These are phyloP conservation scores for Geosmithia putterillii DNA, from an alignment of 2,329 filamentous ascomycete species.

Conservation along the genomic window DNA sequence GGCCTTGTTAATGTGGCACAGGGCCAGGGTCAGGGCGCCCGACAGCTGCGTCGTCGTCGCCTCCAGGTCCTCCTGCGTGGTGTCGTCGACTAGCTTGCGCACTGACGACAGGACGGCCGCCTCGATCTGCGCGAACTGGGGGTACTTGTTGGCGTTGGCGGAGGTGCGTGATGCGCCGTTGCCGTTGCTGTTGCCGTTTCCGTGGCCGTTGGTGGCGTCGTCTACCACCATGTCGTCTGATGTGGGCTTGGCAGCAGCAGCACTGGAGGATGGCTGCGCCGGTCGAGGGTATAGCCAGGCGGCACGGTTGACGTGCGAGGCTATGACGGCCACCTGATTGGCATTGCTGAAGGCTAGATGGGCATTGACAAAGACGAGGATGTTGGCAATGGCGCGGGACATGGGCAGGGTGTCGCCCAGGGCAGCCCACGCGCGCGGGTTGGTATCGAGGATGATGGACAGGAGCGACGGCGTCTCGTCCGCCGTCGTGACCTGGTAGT, in stretches of 20 bases:
- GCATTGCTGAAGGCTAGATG: constrained; percentile 89
- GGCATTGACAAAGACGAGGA: constrained; percentile 93
- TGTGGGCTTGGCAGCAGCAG: constrained; percentile 4
- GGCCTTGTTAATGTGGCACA: constrained; percentile 82
- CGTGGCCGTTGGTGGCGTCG: neutral
- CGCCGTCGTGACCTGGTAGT: constrained; percentile 42
- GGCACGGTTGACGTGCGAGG: constrained; percentile 76
- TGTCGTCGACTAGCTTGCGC: constrained; percentile 57
- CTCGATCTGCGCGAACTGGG: constrained; percentile 81
- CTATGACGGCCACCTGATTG: constrained; percentile 86
- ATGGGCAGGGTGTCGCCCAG: constrained; percentile 65
- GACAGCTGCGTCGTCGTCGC: constrained; percentile 78
- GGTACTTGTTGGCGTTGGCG: constrained; percentile 90
- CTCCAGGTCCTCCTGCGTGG: constrained; percentile 51
- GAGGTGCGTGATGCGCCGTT: constrained; percentile 14
- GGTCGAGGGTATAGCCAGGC: constrained; percentile 74
- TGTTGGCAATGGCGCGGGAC: constrained; percentile 70
- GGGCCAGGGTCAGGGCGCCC: constrained; percentile 78
- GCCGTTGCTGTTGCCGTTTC: neutral
- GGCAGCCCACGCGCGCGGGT: constrained; percentile 84
- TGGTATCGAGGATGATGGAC: constrained; percentile 87
- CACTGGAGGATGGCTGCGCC: constrained; percentile 11
- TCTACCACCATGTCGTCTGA: neutral
- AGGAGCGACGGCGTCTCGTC: constrained; percentile 67
- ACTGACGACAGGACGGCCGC: constrained; percentile 65